Percentiles rank a stretch among this genome's conserved stretches.
These are phyloP conservation scores for Coemansia sp. DNA, from an alignment of 192 early-diverging fungal genomes.

Conservation along the genomic window DNA sequence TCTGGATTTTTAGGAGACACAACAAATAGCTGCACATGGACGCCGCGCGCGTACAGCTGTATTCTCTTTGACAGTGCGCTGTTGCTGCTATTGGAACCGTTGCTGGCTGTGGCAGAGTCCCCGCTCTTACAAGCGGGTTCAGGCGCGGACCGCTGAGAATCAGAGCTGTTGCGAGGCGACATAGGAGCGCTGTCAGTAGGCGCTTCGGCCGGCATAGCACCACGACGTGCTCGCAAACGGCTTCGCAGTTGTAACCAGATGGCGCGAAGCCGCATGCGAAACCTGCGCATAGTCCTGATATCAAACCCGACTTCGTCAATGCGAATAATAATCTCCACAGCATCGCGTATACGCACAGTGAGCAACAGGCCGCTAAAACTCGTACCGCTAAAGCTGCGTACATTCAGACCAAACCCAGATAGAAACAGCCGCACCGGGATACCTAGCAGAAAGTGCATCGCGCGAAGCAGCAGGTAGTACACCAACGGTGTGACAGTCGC, in stretches of 20 bases:
- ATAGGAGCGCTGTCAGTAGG: neutral
- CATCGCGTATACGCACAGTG: conserved; percentile 18
- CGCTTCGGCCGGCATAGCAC: neutral
- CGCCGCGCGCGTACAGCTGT: conserved; percentile 51
- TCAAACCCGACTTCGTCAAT: conserved; percentile 50
- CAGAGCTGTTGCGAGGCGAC: conserved; percentile 23
- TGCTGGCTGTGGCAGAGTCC: neutral
- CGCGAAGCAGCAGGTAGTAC: conserved; percentile 26
- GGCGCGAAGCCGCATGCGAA: conserved; percentile 28
- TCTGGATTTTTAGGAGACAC: conserved; percentile 6
- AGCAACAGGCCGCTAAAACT: conserved; percentile 39
- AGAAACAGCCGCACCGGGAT: conserved; percentile 44
- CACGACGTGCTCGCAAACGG: conserved; percentile 3
- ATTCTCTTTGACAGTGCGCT: conserved; percentile 40
- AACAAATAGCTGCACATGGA: conserved; percentile 40
- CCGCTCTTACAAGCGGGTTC: conserved; percentile 1
- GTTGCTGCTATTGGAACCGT: neutral
- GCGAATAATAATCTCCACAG: conserved; percentile 30
- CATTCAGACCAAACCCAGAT: conserved; percentile 43
- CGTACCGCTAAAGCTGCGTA: conserved; percentile 42
- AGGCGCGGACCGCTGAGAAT: conserved; percentile 12
- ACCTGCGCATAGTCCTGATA: conserved; percentile 50
- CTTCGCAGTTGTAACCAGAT: conserved; percentile 20
- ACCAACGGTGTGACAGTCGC: conserved; percentile 24
- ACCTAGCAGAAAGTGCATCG: conserved; percentile 29